Percentiles rank a stretch among this genome's conserved stretches.
phyloP scores from a whole-genome alignment of 192 early-diverging fungal genomes.

The Umbelopsis ramanniana region DNA sequence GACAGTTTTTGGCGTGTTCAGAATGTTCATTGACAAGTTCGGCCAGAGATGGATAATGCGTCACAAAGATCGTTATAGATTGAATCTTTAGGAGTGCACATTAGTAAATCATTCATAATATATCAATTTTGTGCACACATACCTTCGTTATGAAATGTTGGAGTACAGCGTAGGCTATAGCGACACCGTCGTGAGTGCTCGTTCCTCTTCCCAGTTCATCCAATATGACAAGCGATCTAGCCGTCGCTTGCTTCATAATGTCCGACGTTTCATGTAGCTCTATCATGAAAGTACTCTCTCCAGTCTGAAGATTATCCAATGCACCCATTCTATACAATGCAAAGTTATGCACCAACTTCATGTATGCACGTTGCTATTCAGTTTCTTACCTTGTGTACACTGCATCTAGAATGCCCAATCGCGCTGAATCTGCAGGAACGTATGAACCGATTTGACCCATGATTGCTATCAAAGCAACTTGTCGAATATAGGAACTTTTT shows the following conservation, averaged over 20 bases:
- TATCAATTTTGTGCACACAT: not conserved
- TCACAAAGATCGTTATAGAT: constrained; percentile 74
- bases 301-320: constrained; percentile 64
- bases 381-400: constrained; percentile 61
- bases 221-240: constrained; percentile 69
- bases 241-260: constrained; percentile 70
- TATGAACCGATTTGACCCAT: constrained; percentile 79
- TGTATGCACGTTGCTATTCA: not conserved
- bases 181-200: constrained; percentile 71
- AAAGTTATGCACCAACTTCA: not conserved
- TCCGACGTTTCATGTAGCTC: constrained; percentile 74
- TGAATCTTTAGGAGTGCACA: constrained; percentile 26
- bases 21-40: constrained; percentile 44
- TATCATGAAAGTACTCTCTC: constrained; percentile 82
- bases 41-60: constrained; percentile 77
- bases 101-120: not conserved
- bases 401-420: constrained; percentile 69
- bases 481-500: constrained; percentile 69
- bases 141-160: constrained; percentile 53
- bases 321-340: constrained; percentile 58
- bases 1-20: constrained; percentile 37
- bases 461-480: constrained; percentile 59
- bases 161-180: constrained; percentile 71
- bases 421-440: constrained; percentile 69
- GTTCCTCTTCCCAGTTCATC: constrained; percentile 87